Conservation (phyloP, 495 filamentous ascomycete genomes). For the Neurospora tetrasperma region DNA sequence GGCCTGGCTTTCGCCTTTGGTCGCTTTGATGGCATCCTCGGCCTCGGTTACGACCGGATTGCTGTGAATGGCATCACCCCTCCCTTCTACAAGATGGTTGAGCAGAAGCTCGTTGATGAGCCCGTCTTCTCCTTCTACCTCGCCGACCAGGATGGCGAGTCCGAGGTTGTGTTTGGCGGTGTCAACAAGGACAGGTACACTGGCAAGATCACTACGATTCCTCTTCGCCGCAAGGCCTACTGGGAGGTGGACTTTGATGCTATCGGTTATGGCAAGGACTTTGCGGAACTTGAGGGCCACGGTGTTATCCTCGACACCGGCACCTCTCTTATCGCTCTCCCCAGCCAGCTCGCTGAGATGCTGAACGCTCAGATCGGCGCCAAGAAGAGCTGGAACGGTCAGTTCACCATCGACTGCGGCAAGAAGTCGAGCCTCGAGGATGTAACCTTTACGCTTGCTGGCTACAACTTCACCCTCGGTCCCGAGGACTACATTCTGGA, state of each 20-base stretch:
- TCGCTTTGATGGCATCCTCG: constrained; percentile 94
- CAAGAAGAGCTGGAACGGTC: constrained; percentile 91
- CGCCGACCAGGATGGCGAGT: constrained; percentile 59
- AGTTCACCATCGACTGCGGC: constrained; percentile 85
- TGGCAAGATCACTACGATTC: constrained; percentile 85
- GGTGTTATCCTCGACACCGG: constrained; percentile 97
- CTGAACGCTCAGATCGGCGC: constrained; percentile 97
- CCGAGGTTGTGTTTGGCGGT: constrained; percentile 87
- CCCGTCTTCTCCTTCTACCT: constrained; percentile 97
- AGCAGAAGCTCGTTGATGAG: constrained; percentile 82
- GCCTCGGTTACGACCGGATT: constrained; percentile 88
- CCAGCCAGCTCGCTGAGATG: constrained; percentile 85
- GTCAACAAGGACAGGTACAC: constrained; percentile 77
- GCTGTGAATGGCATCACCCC: constrained; percentile 91
- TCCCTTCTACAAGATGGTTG: constrained; percentile 91
- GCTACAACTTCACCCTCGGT: constrained; percentile 82
- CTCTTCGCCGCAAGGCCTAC: constrained; percentile 95
- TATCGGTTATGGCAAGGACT: constrained; percentile 74
- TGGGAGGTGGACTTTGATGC: constrained; percentile 97
- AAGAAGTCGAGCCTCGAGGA: constrained; percentile 77
- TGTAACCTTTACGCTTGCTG: constrained; percentile 74
- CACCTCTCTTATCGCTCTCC: constrained; percentile 94
- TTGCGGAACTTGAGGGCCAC: constrained; percentile 82
- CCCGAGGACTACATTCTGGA: constrained; percentile 95
- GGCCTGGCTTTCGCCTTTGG: constrained; percentile 97